A percentile compares a stretch with the other conserved stretches of the same genome.
Conservation (phyloP, 139 green algal genomes). For the Micractinium conductrix region DNA sequence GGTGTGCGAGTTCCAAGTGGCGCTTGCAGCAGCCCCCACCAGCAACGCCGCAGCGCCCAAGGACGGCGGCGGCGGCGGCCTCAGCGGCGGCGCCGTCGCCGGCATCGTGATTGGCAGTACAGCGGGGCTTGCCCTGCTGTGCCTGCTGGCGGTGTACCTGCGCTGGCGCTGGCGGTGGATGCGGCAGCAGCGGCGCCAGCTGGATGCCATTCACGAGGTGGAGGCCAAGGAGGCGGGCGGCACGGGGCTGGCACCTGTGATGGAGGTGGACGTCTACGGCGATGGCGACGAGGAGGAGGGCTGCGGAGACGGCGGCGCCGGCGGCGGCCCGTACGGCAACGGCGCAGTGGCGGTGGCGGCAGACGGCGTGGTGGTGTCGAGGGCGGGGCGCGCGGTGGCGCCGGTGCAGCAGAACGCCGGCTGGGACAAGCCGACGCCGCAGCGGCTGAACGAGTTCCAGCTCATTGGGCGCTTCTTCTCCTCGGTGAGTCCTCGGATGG, state of each 20-base stretch:
- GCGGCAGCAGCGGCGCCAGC: neutral
- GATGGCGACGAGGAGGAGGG: neutral
- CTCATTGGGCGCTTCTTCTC: conserved; percentile 6
- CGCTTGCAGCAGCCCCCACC: neutral
- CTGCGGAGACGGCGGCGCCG: neutral
- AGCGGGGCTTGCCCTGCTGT: neutral
- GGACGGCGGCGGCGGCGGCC: neutral
- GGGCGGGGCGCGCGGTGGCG: neutral
- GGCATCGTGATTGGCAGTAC: conserved; percentile 15
- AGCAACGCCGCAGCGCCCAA: neutral
- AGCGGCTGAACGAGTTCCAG: conserved; percentile 4
- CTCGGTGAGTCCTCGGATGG: neutral
- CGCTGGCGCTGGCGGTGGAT: conserved; percentile 17
- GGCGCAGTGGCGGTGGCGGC: conserved; percentile 4
- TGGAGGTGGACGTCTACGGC: neutral
- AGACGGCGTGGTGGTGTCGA: neutral
- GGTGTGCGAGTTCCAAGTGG: conserved; percentile 10
- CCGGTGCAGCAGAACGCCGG: neutral
- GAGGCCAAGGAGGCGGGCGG: neutral
- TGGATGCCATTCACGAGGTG: neutral
- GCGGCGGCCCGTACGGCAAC: neutral
- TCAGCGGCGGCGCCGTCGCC: conserved; percentile 4
- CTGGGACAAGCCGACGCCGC: neutral
- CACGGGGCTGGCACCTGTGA: neutral
- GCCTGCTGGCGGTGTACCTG: conserved; percentile 8